A percentile compares a stretch with the other conserved stretches of the same genome.
phyloP scores from a whole-genome alignment of 768 basidiomycete genomes.

The Clitopilus passeckerianus region DNA sequence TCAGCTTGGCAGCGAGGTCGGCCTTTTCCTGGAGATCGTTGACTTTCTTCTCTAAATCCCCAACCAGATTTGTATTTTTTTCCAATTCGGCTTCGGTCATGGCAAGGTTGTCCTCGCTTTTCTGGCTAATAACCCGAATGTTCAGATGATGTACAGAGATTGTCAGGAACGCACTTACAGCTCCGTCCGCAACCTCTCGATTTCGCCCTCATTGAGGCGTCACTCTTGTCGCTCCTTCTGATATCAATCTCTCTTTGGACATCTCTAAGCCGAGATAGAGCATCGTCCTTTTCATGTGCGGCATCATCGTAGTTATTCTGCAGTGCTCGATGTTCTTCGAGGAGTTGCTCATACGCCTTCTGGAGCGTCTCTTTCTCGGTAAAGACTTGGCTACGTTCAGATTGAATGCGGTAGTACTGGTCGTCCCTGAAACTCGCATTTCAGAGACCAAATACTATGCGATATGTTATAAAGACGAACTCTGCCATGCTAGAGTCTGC shows the following conservation, averaged over 20 bases:
- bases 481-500: conserved; percentile 71
- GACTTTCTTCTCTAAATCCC: conserved; percentile 72
- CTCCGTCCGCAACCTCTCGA: conserved; percentile 75
- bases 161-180: conserved; percentile 54
- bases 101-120: conserved; percentile 89
- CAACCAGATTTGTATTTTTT: conserved; percentile 62
- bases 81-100: conserved; percentile 81
- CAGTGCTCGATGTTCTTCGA: conserved; percentile 71
- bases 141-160: conserved; percentile 13
- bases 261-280: conserved; percentile 56
- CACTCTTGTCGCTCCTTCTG: conserved; percentile 63
- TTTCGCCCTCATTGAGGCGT: conserved; percentile 75
- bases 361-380: conserved; percentile 86
- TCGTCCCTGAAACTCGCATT: conserved; percentile 58
- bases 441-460: conserved; percentile 9
- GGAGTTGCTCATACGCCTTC: conserved; percentile 68
- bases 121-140: conserved; percentile 57
- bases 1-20: conserved; percentile 72
- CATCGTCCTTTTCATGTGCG: conserved; percentile 76
- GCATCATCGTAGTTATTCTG: conserved; percentile 77
- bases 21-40: conserved; percentile 80
- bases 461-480: conserved; percentile 36
- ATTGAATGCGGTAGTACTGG: conserved; percentile 84
- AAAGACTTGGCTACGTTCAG: conserved; percentile 69
- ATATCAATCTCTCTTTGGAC: conserved; percentile 54